Percentiles rank a stretch among this genome's conserved stretches.
These are phyloP conservation scores for Aureobasidium vineae DNA, from an alignment of 2,329 filamentous ascomycete species.

Conservation along the genomic window DNA sequence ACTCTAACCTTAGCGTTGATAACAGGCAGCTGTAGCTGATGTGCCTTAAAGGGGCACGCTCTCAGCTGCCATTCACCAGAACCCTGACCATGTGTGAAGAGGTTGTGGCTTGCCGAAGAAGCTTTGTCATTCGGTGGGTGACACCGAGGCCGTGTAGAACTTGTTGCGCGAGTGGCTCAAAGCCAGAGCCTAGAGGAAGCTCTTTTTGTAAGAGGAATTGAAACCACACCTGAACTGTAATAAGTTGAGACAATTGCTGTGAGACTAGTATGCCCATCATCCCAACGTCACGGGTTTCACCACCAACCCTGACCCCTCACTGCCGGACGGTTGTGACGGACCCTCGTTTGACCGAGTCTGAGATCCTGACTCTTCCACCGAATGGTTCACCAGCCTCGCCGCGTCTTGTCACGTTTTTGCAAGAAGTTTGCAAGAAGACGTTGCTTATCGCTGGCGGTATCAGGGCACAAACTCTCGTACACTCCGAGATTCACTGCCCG, in stretches of 20 bases:
- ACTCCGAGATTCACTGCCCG: not conserved
- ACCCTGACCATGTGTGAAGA: not conserved
- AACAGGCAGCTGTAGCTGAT: not conserved
- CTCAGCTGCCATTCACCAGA: not conserved
- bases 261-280: constrained; percentile 9
- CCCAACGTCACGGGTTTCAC: constrained; percentile 17
- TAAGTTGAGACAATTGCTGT: constrained; percentile 20
- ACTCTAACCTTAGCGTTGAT: not conserved
- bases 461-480: not conserved
- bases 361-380: not conserved
- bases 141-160: not conserved
- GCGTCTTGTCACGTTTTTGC: not conserved
- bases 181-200: not conserved
- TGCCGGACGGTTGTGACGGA: constrained; percentile 11
- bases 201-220: not conserved
- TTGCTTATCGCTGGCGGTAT: constrained; percentile 10
- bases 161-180: not conserved
- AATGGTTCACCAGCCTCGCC: not conserved
- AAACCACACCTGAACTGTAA: constrained; percentile 19
- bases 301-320: constrained; percentile 2
- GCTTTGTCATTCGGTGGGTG: not conserved
- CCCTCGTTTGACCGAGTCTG: not conserved
- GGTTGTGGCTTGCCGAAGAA: constrained; percentile 4
- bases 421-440: not conserved
- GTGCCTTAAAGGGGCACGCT: not conserved